Evolutionary conservation across 1,284 basidiomycete species (phyloP).

Genomic region (Cutaneotrichosporon mucoides): DNA sequence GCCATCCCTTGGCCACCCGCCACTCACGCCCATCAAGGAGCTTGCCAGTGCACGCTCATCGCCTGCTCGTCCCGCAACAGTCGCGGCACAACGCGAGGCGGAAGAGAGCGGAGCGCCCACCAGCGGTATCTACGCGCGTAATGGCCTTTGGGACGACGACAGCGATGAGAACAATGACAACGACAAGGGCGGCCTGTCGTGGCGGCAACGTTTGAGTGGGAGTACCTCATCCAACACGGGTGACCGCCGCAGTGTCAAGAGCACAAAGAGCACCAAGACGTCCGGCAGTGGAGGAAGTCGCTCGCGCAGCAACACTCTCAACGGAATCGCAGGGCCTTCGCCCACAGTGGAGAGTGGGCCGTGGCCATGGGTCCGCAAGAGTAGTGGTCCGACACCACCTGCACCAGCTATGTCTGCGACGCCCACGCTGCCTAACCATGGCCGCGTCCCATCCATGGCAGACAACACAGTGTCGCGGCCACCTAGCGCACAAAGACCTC

Average conservation of each 20-base stretch:
- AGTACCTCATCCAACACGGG: constrained; percentile 1
- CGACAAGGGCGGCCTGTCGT: constrained; percentile 1
- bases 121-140: constrained; percentile 36
- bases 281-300: constrained; percentile 1
- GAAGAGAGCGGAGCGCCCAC: constrained; percentile 29
- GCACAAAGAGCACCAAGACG: constrained; percentile 6
- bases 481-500: neutral
- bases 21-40: neutral
- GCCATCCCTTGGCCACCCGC: neutral
- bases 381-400: neutral
- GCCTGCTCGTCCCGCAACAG: neutral
- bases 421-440: neutral
- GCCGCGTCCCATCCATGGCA: neutral
- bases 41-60: neutral
- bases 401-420: neutral
- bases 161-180: constrained; percentile 5
- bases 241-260: constrained; percentile 14
- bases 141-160: constrained; percentile 42
- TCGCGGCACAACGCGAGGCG: neutral
- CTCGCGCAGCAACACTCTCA: constrained; percentile 10
- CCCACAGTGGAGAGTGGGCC: neutral
- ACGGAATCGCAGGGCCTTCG: neutral
- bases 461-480: neutral
- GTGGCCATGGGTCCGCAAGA: constrained; percentile 15
- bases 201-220: constrained; percentile 11